Percentiles rank a stretch among this genome's conserved stretches.
These are phyloP conservation scores for Platanus orientalis DNA, from an alignment of 164 flowering plant genomes.

Conservation along the genomic window DNA sequence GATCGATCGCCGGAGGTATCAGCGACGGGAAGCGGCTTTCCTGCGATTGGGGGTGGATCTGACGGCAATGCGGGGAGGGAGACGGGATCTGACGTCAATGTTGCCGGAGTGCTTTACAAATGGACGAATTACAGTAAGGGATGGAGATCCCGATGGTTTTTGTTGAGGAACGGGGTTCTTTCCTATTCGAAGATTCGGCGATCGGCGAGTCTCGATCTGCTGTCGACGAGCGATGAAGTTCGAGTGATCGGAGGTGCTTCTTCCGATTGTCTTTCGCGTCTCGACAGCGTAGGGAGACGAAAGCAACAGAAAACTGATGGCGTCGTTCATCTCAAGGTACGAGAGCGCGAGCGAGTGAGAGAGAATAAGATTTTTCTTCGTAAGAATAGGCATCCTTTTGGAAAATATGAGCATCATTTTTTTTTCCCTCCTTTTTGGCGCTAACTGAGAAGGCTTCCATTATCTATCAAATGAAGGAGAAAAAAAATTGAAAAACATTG, in stretches of 20 bases:
- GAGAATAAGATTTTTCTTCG: no score
- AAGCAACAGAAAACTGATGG: slow-evolving; percentile 48
- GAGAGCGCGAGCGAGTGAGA: not conserved
- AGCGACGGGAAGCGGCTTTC: slow-evolving; percentile 16
- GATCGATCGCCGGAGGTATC: slow-evolving; percentile 34
- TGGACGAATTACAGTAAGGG: slow-evolving; percentile 97
- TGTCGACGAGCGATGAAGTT: slow-evolving; percentile 37
- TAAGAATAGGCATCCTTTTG: no score
- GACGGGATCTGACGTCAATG: slow-evolving; percentile 39
- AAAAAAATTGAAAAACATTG: not conserved
- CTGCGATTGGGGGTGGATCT: slow-evolving; percentile 37
- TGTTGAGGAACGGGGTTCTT: slow-evolving; percentile 56
- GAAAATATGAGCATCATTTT: no score
- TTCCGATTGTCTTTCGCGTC: slow-evolving; percentile 24
- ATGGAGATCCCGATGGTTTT: slow-evolving; percentile 93
- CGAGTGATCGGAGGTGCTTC: slow-evolving; percentile 63
- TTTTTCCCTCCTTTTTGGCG: not conserved
- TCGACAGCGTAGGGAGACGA: slow-evolving; percentile 28
- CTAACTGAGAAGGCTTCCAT: slow-evolving; percentile 1
- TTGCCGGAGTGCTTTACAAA: slow-evolving; percentile 80
- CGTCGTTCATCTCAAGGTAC: slow-evolving; percentile 79
- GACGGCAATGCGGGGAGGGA: slow-evolving; percentile 30
- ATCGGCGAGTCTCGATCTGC: slow-evolving; percentile 30
- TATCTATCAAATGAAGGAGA: slow-evolving; percentile 3
- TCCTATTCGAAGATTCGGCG: slow-evolving; percentile 72